A percentile compares a stretch with the other conserved stretches of the same genome.
Evolutionary conservation across 441 rosid species (phyloP).

Genomic region (Gossypium davidsonii): DNA sequence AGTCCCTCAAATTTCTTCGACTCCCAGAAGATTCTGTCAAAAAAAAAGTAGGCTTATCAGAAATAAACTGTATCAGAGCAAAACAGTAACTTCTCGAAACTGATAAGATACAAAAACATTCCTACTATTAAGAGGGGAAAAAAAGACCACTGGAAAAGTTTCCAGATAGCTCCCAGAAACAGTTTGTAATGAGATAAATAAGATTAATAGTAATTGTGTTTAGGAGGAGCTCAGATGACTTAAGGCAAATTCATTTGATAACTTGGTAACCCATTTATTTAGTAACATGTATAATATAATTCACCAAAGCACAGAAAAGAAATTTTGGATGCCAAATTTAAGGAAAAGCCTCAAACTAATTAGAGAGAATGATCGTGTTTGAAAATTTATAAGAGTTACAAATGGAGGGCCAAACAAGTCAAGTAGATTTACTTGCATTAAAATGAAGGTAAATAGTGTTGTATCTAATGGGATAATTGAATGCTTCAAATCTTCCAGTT

Average conservation of each 20-base stretch:
- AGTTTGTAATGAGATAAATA: neutral
- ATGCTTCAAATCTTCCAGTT: neutral
- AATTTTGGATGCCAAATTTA: neutral
- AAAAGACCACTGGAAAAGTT: neutral
- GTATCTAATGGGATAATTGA: neutral
- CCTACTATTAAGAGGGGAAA: neutral
- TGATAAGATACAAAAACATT: neutral
- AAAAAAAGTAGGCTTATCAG: constrained; percentile 23
- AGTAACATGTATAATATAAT: neutral
- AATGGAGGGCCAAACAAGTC: neutral
- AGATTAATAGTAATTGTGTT: neutral
- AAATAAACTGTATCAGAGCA: neutral
- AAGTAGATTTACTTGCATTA: neutral
- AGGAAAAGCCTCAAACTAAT: neutral
- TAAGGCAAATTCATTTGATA: neutral
- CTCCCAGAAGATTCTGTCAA: constrained; percentile 77
- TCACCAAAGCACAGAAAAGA: neutral
- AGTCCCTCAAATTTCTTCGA: constrained; percentile 79
- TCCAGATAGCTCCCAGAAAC: neutral
- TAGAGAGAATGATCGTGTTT: neutral
- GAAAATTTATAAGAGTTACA: neutral
- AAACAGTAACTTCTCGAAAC: neutral
- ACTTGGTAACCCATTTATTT: neutral
- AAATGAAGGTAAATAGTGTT: neutral
- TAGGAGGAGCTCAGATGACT: neutral